Evolutionary conservation across 2,329 filamentous ascomycete species (phyloP).

Genomic region (Dendryphion nanum): DNA sequence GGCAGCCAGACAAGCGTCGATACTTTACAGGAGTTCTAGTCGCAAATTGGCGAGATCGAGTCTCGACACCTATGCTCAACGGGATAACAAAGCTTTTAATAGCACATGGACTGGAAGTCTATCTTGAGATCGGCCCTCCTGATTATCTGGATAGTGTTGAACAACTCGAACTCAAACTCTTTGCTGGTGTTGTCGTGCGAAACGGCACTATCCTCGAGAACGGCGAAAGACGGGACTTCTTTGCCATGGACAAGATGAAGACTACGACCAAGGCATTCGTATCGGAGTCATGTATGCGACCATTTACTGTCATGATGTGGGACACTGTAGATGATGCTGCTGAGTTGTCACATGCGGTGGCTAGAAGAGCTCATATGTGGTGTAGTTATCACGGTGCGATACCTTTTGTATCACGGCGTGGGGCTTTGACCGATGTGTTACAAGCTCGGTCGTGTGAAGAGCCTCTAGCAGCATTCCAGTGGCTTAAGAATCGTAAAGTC

Average conservation of each 20-base stretch:
- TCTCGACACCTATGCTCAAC: conserved; percentile 28
- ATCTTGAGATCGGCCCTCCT: conserved; percentile 33
- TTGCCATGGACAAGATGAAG: conserved; percentile 41
- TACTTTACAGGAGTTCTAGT: conserved; percentile 35
- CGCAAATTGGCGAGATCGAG: conserved; percentile 32
- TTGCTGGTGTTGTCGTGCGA: conserved; percentile 32
- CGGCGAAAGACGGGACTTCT: conserved; percentile 37
- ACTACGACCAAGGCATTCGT: conserved; percentile 38
- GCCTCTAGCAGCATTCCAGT: conserved; percentile 38
- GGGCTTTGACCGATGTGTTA: conserved; percentile 23
- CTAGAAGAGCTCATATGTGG: conserved; percentile 37
- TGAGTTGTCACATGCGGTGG: conserved; percentile 34
- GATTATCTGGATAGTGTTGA: conserved; percentile 28
- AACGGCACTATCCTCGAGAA: conserved; percentile 35
- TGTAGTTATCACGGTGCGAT: conserved; percentile 38
- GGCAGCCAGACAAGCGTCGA: conserved; percentile 20
- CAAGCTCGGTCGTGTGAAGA: conserved; percentile 26
- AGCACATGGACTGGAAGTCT: conserved; percentile 32
- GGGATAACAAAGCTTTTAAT: conserved; percentile 27
- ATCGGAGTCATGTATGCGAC: conserved; percentile 34
- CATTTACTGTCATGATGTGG: conserved; percentile 40
- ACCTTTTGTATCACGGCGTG: conserved; percentile 24
- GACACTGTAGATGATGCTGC: conserved; percentile 36
- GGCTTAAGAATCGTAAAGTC: conserved; percentile 36
- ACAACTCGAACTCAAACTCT: conserved; percentile 23